Conservation (phyloP, 163 green algal genomes). For the Scenedesmus sp. region DNA sequence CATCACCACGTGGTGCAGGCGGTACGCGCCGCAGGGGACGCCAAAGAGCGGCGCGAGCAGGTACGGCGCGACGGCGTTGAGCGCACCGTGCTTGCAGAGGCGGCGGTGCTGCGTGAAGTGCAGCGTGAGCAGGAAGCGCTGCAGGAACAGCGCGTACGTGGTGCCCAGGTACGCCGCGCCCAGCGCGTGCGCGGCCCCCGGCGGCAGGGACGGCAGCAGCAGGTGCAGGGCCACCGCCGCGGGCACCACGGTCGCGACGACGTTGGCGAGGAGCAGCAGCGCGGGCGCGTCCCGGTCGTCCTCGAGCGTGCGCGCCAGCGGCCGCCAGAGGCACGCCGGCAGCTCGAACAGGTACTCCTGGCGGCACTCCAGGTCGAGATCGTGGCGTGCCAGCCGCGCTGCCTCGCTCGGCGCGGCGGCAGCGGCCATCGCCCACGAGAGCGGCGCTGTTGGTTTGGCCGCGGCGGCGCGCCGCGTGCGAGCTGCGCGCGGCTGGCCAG, state of each 20-base stretch:
- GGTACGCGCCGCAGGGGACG: slow-evolving; percentile 81
- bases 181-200: too few relatives aligned
- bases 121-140: slow-evolving; percentile 86
- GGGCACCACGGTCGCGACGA: slow-evolving; percentile 55
- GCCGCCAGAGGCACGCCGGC: background rate
- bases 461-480: too few relatives aligned
- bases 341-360: slow-evolving; percentile 8
- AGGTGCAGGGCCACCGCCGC: slow-evolving; percentile 50
- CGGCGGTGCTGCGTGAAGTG: slow-evolving; percentile 81
- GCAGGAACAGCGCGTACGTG: slow-evolving; percentile 79
- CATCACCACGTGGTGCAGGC: slow-evolving; percentile 89
- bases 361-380: background rate
- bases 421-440: background rate
- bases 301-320: slow-evolving; percentile 41
- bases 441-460: too few relatives aligned
- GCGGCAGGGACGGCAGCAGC: slow-evolving; percentile 34
- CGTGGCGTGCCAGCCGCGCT: background rate
- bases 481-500: too few relatives aligned
- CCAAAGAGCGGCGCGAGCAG: slow-evolving; percentile 77
- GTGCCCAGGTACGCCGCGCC: slow-evolving; percentile 68
- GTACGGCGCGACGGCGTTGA: slow-evolving; percentile 65
- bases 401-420: background rate
- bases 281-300: slow-evolving; percentile 66
- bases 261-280: slow-evolving; percentile 65
- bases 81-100: slow-evolving; percentile 61